Evolutionary conservation across 2,329 filamentous ascomycete species (phyloP).

Genomic region (Fusarium sp.): DNA sequence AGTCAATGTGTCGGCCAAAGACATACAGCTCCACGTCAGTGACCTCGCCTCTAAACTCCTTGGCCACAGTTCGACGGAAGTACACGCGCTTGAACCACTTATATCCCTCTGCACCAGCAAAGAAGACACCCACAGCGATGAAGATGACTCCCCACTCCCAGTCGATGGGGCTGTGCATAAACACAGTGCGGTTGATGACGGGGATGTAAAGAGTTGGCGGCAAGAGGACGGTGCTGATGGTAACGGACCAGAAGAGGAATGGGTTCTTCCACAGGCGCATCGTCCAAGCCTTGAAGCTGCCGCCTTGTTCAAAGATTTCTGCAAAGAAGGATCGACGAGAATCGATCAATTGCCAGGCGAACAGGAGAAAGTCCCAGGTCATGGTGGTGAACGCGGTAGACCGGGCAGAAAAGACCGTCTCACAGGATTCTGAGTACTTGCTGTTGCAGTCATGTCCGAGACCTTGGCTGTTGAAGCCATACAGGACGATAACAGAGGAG

Average conservation of each 20-base stretch:
- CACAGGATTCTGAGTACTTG: slow-evolving; percentile 62
- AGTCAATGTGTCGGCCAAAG: slow-evolving; percentile 34
- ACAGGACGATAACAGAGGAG: slow-evolving; percentile 70
- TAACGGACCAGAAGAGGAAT: slow-evolving; percentile 63
- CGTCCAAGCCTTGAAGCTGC: slow-evolving; percentile 63
- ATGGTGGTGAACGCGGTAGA: slow-evolving; percentile 75
- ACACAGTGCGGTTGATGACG: slow-evolving; percentile 72
- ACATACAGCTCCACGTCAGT: slow-evolving; percentile 38
- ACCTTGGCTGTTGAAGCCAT: slow-evolving; percentile 64
- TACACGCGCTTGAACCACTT: slow-evolving; percentile 74
- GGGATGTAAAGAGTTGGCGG: slow-evolving; percentile 77
- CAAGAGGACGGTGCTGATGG: slow-evolving; percentile 66
- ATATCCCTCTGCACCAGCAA: slow-evolving; percentile 73
- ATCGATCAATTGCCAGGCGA: slow-evolving; percentile 77
- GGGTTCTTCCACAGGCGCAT: slow-evolving; percentile 66
- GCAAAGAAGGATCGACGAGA: slow-evolving; percentile 75
- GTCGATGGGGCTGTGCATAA: slow-evolving; percentile 73
- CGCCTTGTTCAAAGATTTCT: slow-evolving; percentile 61
- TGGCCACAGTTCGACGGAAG: slow-evolving; percentile 52
- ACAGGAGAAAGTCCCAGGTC: slow-evolving; percentile 76
- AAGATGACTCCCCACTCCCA: slow-evolving; percentile 81
- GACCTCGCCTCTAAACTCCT: slow-evolving; percentile 39
- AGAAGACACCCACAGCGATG: slow-evolving; percentile 70
- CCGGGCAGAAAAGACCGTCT: slow-evolving; percentile 72
- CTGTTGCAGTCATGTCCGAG: slow-evolving; percentile 71